Percentiles rank a stretch among this genome's conserved stretches.
Evolutionary conservation across 2,329 filamentous ascomycete genomes (phyloP).

Genomic region (Fusarium humuli): DNA sequence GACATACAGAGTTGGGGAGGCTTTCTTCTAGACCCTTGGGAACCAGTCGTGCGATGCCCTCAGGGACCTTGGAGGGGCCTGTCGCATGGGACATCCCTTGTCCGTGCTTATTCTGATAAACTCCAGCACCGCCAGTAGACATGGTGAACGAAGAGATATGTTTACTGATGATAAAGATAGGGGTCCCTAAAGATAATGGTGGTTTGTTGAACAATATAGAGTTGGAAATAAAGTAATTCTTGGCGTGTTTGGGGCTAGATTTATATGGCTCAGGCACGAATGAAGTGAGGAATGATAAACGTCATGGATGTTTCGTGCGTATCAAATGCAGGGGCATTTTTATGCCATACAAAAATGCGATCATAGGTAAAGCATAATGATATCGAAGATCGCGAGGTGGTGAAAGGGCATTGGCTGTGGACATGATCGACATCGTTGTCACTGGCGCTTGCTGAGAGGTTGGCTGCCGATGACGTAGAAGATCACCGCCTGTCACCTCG

Average conservation of each 20-base stretch:
- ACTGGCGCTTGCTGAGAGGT: not conserved
- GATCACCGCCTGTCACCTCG: not conserved
- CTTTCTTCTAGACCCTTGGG: constrained; percentile 35
- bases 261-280: not conserved
- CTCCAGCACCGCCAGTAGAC: not conserved
- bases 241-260: not conserved
- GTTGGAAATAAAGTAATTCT: not conserved
- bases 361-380: not conserved
- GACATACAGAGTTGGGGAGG: constrained; percentile 39
- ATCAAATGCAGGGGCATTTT: not conserved
- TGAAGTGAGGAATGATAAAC: not conserved
- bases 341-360: not conserved
- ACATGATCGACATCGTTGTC: not conserved
- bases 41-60: constrained; percentile 29
- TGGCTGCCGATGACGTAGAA: constrained; percentile 15
- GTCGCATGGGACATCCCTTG: constrained; percentile 41
- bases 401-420: constrained; percentile 1
- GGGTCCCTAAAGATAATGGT: too few relatives aligned
- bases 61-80: constrained; percentile 34
- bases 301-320: not conserved
- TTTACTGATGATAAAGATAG: too few relatives aligned
- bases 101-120: constrained; percentile 18
- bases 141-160: too few relatives aligned
- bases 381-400: not conserved
- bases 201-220: not conserved